phyloP scores from a whole-genome alignment of 2,329 filamentous ascomycete species.

The Diaporthe caulivora region DNA sequence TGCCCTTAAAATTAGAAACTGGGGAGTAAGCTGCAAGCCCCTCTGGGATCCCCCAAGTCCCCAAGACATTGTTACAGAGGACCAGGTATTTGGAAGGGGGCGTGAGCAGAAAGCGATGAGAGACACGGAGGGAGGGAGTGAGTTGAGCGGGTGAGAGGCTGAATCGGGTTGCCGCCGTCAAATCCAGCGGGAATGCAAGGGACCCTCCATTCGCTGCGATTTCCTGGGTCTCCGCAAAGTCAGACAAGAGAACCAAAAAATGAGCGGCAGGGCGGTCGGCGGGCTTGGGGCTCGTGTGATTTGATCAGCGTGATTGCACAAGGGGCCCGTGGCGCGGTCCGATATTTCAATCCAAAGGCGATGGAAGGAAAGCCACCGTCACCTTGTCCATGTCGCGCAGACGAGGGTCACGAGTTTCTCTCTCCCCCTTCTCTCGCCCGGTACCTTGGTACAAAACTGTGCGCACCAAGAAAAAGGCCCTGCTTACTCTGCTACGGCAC shows the following conservation, averaged over 20 bases:
- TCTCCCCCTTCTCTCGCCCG: background rate
- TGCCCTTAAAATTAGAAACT: background rate
- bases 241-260: background rate
- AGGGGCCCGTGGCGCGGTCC: slow-evolving; percentile 12
- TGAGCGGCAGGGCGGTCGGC: background rate
- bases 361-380: background rate
- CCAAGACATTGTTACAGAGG: background rate
- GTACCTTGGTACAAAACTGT: background rate
- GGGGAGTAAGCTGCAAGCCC: background rate
- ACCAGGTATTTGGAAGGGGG: background rate
- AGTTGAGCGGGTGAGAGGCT: background rate
- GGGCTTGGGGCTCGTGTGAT: slow-evolving; percentile 5
- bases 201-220: slow-evolving; percentile 16
- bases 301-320: slow-evolving; percentile 9
- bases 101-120: background rate
- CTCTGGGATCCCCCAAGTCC: background rate
- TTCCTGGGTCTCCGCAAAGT: slow-evolving; percentile 23
- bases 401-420: background rate
- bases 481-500: no score
- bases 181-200: slow-evolving; percentile 30
- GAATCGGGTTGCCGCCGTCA: slow-evolving; percentile 28
- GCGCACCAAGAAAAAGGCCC: no score
- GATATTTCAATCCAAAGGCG: slow-evolving; percentile 13
- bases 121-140: background rate
- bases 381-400: slow-evolving; percentile 20